These are phyloP conservation scores for Paramyrothecium sp. DNA, from an alignment of 2,329 filamentous ascomycete genomes.

Conservation along the genomic window DNA sequence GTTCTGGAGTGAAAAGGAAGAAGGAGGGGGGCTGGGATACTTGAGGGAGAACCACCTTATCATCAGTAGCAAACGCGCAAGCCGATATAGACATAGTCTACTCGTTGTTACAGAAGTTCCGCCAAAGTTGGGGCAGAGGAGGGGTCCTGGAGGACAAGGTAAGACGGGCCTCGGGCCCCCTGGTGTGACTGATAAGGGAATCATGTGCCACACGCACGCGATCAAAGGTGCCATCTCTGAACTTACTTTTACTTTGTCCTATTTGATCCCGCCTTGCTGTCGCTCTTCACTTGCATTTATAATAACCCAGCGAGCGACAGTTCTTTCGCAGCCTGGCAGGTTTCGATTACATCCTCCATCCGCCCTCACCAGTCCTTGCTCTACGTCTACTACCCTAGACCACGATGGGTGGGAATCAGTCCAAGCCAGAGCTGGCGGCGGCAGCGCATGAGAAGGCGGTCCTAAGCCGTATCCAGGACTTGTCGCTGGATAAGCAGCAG, in stretches of 20 bases:
- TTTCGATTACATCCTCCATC: not conserved
- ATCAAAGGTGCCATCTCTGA: not conserved
- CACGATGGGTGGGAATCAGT: conserved; percentile 44
- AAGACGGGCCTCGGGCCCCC: not conserved
- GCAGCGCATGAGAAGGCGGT: conserved; percentile 39
- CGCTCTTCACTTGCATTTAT: too few relatives aligned
- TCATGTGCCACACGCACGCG: not conserved
- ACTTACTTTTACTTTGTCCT: not conserved
- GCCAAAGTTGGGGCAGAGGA: not conserved
- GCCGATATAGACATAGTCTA: too few relatives aligned
- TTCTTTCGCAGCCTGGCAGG: not conserved
- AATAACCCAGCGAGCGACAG: too few relatives aligned
- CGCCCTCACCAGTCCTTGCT: too few relatives aligned
- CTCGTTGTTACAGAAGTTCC: not conserved
- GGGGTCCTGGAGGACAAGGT: too few relatives aligned
- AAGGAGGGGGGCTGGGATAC: too few relatives aligned
- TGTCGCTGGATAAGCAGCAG: conserved; percentile 49
- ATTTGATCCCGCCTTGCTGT: not conserved
- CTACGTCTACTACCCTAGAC: not conserved
- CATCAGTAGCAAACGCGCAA: too few relatives aligned
- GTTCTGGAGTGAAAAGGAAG: too few relatives aligned
- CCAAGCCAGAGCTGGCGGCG: conserved; percentile 31
- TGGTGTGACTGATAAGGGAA: not conserved
- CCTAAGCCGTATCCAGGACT: conserved; percentile 39
- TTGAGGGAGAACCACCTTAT: too few relatives aligned